Evolutionary conservation across 441 rosid species (phyloP), one percentile per base, ranked within the genome.

Genomic region (Corymbia calophylla): DNA sequence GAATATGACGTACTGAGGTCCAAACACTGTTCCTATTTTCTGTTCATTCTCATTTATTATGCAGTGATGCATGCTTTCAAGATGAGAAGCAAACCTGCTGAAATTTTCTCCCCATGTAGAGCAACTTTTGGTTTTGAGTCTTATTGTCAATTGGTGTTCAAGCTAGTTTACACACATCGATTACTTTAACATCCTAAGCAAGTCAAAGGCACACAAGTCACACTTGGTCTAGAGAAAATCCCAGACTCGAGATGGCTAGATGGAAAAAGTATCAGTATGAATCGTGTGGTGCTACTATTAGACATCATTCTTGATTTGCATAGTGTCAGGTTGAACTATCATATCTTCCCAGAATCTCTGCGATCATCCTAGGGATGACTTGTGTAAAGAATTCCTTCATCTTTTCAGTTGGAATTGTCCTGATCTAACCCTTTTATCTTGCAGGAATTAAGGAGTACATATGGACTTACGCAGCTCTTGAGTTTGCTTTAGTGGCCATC

Each of bases 391-490:
- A 6, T 70, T 87, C 87, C 39, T 86, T 55, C 51, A 32, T 31
- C 68, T 54, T 31, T 86, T 86, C 19, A n/a, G 66, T 86, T 84
- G 62, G 55, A 39, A 84, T 53, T 9, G 12, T 87, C 89, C 87
- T 84, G 86, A 86, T 54, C 88, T 21, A 32, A 53, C 31, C 64
- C 49, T 86, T 55, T 32, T 35, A 55, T 31, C 56, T 93, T 91
- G 94, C 97, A 98, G 99, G 97, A 82, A 97, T 96, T 92, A 95
- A 92, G 95, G 98, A 97, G 93, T 97, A 95, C 88, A 93, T 95
- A 93, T 98, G 99, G 99, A 95, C 99, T 49, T 97, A 95, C 32
- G 99, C 99, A 77, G 98, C 98, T 87, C 95, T 97, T 25, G 97
- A 98, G 93, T 98, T 98, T 89, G 98, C 97, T 21, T 96, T 96